These are phyloP conservation scores for Picea sitchensis DNA, from an alignment of 75 land plant species.

Conservation along the genomic window DNA sequence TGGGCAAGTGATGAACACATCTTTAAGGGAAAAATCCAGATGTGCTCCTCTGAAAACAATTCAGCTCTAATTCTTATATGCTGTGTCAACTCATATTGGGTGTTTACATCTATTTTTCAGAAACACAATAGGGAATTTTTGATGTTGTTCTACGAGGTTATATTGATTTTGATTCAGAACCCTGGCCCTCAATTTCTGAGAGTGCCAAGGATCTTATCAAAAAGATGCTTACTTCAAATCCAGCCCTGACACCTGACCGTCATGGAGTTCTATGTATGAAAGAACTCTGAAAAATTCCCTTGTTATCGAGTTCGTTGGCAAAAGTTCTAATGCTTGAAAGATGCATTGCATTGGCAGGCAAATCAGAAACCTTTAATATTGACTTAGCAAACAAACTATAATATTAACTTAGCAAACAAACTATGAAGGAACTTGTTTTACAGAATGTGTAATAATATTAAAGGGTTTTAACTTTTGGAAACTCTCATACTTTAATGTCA, in stretches of 20 bases:
- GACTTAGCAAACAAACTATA: background rate
- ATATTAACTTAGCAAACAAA: background rate
- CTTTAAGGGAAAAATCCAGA: background rate
- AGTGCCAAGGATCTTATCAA: conserved; percentile 86
- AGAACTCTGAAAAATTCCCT: background rate
- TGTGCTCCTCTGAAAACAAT: background rate
- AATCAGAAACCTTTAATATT: background rate
- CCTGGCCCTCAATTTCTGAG: conserved; percentile 81
- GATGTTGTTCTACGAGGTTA: conserved; percentile 72
- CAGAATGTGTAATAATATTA: too few species aligned
- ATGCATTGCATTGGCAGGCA: background rate
- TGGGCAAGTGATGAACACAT: conserved; percentile 61
- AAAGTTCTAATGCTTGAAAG: background rate
- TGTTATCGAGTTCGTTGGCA: background rate
- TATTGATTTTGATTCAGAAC: conserved; percentile 81
- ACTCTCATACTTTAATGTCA: too few species aligned
- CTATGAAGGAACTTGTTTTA: background rate
- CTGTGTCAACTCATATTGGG: background rate
- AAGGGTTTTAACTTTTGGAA: too few species aligned
- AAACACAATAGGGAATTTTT: conserved; percentile 72
- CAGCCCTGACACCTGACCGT: conserved; percentile 56
- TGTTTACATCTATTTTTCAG: conserved; percentile 15
- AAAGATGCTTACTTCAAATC: conserved; percentile 59
- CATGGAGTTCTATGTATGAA: conserved; percentile 73
- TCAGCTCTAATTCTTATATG: background rate